These are phyloP conservation scores for Collybia mongolica DNA, from an alignment of 768 basidiomycete genomes.

Conservation along the genomic window DNA sequence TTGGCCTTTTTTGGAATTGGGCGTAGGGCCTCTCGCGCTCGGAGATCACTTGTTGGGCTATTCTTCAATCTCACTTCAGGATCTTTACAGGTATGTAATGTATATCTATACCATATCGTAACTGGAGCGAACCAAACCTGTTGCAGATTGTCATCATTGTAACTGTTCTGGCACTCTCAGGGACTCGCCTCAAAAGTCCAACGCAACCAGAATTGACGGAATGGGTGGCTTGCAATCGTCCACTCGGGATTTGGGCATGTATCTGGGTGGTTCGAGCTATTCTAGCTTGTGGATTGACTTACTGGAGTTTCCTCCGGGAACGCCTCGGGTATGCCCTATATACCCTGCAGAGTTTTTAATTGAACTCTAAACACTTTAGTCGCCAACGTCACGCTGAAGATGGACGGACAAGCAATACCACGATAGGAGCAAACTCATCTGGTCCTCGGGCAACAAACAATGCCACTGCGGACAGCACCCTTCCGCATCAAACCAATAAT, in stretches of 20 bases:
- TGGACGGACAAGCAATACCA: background rate
- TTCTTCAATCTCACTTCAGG: slow-evolving; percentile 51
- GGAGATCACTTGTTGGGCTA: slow-evolving; percentile 53
- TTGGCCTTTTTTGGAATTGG: slow-evolving; percentile 54
- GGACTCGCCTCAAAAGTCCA: slow-evolving; percentile 44
- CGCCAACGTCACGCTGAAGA: slow-evolving; percentile 12
- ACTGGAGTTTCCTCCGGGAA: slow-evolving; percentile 55
- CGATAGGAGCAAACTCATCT: background rate
- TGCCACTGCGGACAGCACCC: background rate
- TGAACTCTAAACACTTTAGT: background rate
- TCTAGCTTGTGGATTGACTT: slow-evolving; percentile 46
- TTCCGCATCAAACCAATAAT: slow-evolving; percentile 2
- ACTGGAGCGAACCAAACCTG: too few species aligned
- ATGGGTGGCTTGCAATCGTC: slow-evolving; percentile 62
- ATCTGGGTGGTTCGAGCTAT: slow-evolving; percentile 60
- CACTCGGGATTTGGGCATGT: slow-evolving; percentile 65
- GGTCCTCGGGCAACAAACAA: background rate
- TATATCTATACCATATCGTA: background rate
- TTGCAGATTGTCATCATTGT: slow-evolving; percentile 51
- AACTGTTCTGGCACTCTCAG: slow-evolving; percentile 46
- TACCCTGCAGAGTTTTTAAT: background rate
- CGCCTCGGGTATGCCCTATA: slow-evolving; percentile 20
- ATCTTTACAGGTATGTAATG: slow-evolving; percentile 38
- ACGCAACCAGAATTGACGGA: slow-evolving; percentile 40
- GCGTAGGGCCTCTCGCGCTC: slow-evolving; percentile 43